Percentiles rank a stretch among this genome's conserved stretches.
Conservation (phyloP, 108 stramenopile species). For the Fistulifera pelliculosa region DNA sequence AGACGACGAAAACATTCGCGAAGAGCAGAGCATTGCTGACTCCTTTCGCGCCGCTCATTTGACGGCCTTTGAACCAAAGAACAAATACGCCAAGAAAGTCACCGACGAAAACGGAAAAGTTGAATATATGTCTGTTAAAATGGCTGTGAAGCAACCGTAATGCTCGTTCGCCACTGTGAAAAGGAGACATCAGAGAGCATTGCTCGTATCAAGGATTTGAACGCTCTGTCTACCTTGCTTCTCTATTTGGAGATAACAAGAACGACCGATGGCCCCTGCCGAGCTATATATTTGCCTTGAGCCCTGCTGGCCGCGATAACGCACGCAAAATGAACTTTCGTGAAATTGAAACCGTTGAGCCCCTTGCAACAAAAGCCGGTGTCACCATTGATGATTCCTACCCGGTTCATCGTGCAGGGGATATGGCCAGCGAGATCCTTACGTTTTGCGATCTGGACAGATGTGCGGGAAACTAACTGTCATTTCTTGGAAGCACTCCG, state of each 20-base stretch:
- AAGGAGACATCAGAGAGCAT: conserved; percentile 25
- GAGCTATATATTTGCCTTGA: conserved; percentile 21
- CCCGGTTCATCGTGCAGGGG: background rate
- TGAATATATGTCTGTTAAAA: background rate
- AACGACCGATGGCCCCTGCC: conserved; percentile 28
- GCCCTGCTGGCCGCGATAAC: conserved; percentile 13
- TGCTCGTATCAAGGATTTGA: conserved; percentile 26
- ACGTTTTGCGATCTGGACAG: conserved; percentile 11
- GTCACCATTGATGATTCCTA: conserved; percentile 16
- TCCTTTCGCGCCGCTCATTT: conserved; percentile 19
- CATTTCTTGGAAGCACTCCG: conserved; percentile 28
- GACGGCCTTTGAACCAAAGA: conserved; percentile 11
- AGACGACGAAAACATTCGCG: background rate
- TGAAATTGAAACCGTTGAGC: conserved; percentile 24
- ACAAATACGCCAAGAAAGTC: background rate
- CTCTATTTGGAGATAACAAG: conserved; percentile 24
- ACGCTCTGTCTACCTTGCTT: conserved; percentile 21
- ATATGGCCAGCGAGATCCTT: conserved; percentile 14
- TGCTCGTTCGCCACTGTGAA: conserved; percentile 24
- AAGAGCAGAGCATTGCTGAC: conserved; percentile 1
- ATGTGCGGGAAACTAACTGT: conserved; percentile 29
- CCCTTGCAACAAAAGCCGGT: conserved; percentile 12
- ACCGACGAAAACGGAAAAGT: background rate
- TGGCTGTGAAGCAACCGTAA: conserved; percentile 12
- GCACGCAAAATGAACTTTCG: conserved; percentile 17